Evolutionary conservation across 2,329 filamentous ascomycete species (phyloP).

Genomic region (Xylaria sp.): DNA sequence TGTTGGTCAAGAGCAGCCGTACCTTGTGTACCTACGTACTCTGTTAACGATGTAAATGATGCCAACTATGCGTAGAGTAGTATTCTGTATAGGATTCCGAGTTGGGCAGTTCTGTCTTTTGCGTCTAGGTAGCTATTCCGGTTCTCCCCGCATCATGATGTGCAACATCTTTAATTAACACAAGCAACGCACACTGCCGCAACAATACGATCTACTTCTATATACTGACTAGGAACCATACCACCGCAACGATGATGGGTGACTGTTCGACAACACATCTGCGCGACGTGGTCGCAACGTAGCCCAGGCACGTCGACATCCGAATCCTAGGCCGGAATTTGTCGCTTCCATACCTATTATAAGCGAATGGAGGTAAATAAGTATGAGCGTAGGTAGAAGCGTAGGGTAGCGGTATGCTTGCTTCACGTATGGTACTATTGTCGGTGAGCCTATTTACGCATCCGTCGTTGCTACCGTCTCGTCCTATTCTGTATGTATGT

Average conservation of each 20-base stretch:
- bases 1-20: background rate
- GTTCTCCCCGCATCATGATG: conserved; percentile 30
- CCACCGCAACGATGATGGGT: conserved; percentile 20
- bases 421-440: background rate
- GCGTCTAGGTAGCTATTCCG: conserved; percentile 12
- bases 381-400: too few species aligned
- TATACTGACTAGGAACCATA: background rate
- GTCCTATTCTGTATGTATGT: background rate
- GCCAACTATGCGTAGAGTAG: conserved; percentile 1
- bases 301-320: background rate
- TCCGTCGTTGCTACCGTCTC: background rate
- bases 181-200: conserved; percentile 19
- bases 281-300: conserved; percentile 9
- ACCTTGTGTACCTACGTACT: background rate
- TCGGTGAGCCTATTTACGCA: conserved; percentile 2
- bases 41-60: conserved; percentile 20
- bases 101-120: conserved; percentile 10
- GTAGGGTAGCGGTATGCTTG: background rate
- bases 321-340: conserved; percentile 21
- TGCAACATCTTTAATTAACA: conserved; percentile 32
- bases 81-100: conserved; percentile 19
- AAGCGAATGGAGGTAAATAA: background rate
- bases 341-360: conserved; percentile 24
- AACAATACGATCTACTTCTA: conserved; percentile 12
- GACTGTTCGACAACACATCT: conserved; percentile 17